Percentiles rank a stretch among this genome's conserved stretches.
Conservation (phyloP, 108 stramenopile genomes). For the Nannochloropsis granulata region DNA sequence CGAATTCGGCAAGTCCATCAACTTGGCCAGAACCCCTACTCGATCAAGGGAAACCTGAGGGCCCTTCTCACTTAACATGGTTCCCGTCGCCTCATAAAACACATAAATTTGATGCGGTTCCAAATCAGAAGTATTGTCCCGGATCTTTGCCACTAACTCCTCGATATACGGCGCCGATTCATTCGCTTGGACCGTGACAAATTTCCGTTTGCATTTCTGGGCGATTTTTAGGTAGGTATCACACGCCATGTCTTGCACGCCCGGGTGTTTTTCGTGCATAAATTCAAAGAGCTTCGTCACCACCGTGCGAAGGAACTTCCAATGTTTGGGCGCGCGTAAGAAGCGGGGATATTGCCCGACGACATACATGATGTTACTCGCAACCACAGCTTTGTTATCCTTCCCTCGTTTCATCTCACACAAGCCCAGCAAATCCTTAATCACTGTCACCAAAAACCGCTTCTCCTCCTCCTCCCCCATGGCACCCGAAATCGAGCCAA, state of each 20-base stretch:
- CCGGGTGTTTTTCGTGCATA: conserved; percentile 97
- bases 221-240: conserved; percentile 97
- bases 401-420: conserved; percentile 91
- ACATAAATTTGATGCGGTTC: conserved; percentile 96
- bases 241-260: conserved; percentile 99
- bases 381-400: conserved; percentile 92
- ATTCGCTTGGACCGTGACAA: conserved; percentile 8
- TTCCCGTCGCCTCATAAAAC: conserved; percentile 94
- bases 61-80: conserved; percentile 80
- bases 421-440: conserved; percentile 89
- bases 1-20: conserved; percentile 81
- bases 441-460: conserved; percentile 95
- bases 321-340: conserved; percentile 74
- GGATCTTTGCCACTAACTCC: conserved; percentile 35
- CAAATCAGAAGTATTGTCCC: conserved; percentile 78
- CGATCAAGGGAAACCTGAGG: conserved; percentile 65
- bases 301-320: conserved; percentile 99
- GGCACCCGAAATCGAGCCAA: conserved; percentile 94
- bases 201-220: conserved; percentile 91
- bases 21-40: conserved; percentile 50
- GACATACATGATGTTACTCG: conserved; percentile 99
- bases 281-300: conserved; percentile 99
- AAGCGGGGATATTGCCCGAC: conserved; percentile 99
- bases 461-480: conserved; percentile 98
- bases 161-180: neutral